Evolutionary conservation across 2,329 filamentous ascomycete species (phyloP).

Genomic region (Diaporthe helianthi): DNA sequence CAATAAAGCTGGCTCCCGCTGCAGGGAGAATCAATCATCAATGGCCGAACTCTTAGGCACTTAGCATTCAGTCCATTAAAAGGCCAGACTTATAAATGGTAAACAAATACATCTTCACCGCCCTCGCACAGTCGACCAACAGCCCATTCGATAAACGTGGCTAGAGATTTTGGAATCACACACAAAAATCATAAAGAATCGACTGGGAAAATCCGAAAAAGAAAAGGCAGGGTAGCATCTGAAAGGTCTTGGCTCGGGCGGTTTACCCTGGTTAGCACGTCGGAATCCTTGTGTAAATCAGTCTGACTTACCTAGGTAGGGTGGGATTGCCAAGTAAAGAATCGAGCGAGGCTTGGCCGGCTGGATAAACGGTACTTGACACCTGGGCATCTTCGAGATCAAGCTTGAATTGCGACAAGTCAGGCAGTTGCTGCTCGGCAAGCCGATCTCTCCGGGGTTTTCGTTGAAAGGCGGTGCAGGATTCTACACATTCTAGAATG

Average conservation of each 20-base stretch:
- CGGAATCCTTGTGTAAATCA: neutral
- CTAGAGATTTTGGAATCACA: neutral
- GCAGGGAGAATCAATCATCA: neutral
- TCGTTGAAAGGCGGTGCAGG: no score
- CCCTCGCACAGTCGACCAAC: no score
- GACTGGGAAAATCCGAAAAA: slow-evolving; percentile 9
- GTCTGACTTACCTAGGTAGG: slow-evolving; percentile 11
- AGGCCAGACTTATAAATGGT: no score
- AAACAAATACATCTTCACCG: no score
- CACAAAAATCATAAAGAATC: neutral
- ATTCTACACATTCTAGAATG: no score
- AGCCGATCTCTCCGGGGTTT: neutral
- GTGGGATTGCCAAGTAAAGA: neutral
- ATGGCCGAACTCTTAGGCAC: neutral
- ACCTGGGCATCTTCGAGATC: no score
- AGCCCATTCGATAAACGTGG: no score
- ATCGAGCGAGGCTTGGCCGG: neutral
- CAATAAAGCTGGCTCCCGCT: neutral
- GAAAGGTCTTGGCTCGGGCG: slow-evolving; percentile 1
- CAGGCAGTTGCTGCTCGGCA: neutral
- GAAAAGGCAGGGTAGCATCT: neutral
- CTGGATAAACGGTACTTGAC: neutral
- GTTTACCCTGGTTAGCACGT: neutral
- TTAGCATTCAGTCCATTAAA: neutral
- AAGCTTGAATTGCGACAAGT: no score